These are phyloP conservation scores for Hanseniaspora thailandica DNA, from an alignment of 805 yeast species.

Conservation along the genomic window DNA sequence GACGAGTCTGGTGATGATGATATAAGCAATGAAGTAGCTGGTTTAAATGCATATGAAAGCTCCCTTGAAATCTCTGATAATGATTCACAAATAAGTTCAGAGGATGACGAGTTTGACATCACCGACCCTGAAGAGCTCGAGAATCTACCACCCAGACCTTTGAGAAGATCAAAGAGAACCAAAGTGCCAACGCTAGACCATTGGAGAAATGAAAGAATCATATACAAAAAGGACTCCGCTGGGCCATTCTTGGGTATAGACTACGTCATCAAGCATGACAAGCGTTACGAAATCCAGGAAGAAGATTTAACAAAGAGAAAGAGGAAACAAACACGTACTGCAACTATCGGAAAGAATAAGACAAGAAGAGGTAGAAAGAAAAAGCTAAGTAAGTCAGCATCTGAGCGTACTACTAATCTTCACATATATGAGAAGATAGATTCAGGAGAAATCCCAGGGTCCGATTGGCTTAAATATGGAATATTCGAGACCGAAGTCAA, in stretches of 20 bases:
- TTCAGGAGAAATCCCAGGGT: slow-evolving; percentile 20
- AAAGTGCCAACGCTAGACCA: slow-evolving; percentile 62
- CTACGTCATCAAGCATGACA: slow-evolving; percentile 40
- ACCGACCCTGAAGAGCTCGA: slow-evolving; percentile 19
- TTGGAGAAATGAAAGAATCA: slow-evolving; percentile 73
- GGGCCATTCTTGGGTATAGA: slow-evolving; percentile 44
- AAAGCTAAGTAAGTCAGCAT: slow-evolving; percentile 18
- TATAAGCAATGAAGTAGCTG: not conserved
- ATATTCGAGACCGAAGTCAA: slow-evolving; percentile 24
- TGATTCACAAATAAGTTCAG: not conserved
- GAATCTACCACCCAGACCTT: slow-evolving; percentile 19
- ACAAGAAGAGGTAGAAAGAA: slow-evolving; percentile 16
- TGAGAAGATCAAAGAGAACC: slow-evolving; percentile 55
- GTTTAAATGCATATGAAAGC: not conserved
- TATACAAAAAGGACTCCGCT: slow-evolving; percentile 37
- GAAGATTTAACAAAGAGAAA: slow-evolving; percentile 20
- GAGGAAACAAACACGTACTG: slow-evolving; percentile 13
- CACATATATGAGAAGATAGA: slow-evolving; percentile 21
- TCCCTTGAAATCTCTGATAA: not conserved
- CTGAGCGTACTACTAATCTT: slow-evolving; percentile 22
- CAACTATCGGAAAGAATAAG: slow-evolving; percentile 18
- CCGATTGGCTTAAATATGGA: slow-evolving; percentile 26
- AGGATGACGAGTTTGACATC: slow-evolving; percentile 21
- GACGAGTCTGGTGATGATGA: slow-evolving; percentile 19
- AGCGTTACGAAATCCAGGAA: slow-evolving; percentile 23